Conservation (phyloP, 148 eudicot species). For the Cornus suecica region DNA sequence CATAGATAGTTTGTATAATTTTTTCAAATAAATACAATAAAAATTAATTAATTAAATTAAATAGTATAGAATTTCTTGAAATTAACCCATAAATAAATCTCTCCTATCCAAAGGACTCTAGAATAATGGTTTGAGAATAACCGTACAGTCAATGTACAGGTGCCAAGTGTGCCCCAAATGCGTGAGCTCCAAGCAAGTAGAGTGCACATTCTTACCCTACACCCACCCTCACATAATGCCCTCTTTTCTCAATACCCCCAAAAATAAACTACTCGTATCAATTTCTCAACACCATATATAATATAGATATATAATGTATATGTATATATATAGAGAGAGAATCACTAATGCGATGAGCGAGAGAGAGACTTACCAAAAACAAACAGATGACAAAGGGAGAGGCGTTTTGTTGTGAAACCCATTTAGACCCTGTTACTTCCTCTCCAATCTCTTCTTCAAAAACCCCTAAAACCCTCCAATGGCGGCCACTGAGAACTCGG, state of each 20-base stretch:
- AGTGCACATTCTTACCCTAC: not conserved
- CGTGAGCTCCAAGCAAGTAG: too few relatives aligned
- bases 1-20: too few relatives aligned
- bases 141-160: not conserved
- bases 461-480: slow-evolving; percentile 17
- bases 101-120: too few relatives aligned
- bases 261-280: too few relatives aligned
- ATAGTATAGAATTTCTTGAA: too few relatives aligned
- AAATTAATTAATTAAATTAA: too few relatives aligned
- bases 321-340: not conserved
- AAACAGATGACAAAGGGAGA: not conserved
- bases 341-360: not conserved
- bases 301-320: not conserved
- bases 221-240: too few relatives aligned
- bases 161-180: too few relatives aligned
- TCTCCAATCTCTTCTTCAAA: not conserved
- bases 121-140: not conserved
- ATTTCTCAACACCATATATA: not conserved
- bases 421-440: not conserved
- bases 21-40: too few relatives aligned
- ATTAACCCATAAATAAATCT: too few relatives aligned
- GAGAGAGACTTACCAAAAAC: not conserved
- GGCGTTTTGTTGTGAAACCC: not conserved
- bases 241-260: not conserved
- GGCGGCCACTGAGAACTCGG: slow-evolving; percentile 19